Base-by-base conservation (phyloP, 352 stramenopile genomes). In the Phytophthora foliorum region DNA sequence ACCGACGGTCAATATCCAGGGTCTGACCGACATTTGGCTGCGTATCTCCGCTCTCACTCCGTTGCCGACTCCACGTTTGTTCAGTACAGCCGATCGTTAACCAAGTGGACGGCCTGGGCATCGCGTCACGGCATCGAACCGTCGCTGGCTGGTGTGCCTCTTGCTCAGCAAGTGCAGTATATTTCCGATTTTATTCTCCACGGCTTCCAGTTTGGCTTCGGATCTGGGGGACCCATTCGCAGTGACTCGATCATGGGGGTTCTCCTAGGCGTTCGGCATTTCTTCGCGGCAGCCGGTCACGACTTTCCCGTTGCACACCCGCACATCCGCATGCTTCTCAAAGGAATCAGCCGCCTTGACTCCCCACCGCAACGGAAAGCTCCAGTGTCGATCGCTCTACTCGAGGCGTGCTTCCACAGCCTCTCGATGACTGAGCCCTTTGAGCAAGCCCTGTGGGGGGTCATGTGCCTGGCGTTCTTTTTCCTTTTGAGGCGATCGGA, bases 131-230 rank as follows among this genome's bases (percentile, higher is more conserved):
- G 53, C 10, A 39, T 60, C 39, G 4, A 22, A 50, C 24, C 38
- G 22, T 60, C 16, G 7, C 53, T 51, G 4, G 3, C 31, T 16
- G 25, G 38, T 16, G n/a, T 60, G 3, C 42, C 53, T 25, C 4
- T 6, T 1, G 4, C 19, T 67, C 2, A 31, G 29, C 42, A 55
- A 55, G 27, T 49, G 7, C 59, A 55, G 41, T 16, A 57, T 5
- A 56, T 68, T 2, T 68, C 51, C 2, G 60, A 68, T 7, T 68
- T 68, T 13, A 39, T 57, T 27, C 19, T 68, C 0, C 60, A 68
- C 34, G 50, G 39, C 17, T 67, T 67, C 24, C 59, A 60, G n/a
- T 56, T 41, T 46, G 50, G 39, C 4, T 67, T 41, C 9, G 54
- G 38, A 19, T 50, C 38, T 5, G 53, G 45, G 44, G 44, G 0